These are phyloP conservation scores for Lasiosphaeris hirsuta DNA, from an alignment of 495 filamentous ascomycete species.

Conservation along the genomic window DNA sequence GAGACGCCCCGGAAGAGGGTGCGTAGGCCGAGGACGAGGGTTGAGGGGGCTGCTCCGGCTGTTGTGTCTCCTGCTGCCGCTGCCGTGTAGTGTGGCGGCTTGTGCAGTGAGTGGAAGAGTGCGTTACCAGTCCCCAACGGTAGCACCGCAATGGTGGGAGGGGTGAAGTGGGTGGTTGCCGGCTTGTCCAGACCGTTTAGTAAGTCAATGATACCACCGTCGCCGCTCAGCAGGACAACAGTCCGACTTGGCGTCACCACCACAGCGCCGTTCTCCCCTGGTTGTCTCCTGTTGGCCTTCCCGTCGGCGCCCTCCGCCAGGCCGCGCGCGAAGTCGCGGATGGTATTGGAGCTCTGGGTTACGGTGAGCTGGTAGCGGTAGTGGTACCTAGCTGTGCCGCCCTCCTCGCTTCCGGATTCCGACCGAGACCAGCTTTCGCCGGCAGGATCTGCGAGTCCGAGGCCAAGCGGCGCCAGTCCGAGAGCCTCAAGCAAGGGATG, in stretches of 20 bases:
- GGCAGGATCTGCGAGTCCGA: background rate
- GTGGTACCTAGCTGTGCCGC: background rate
- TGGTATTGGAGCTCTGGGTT: slow-evolving; percentile 56
- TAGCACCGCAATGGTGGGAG: slow-evolving; percentile 61
- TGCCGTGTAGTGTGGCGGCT: slow-evolving; percentile 23
- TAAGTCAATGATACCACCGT: slow-evolving; percentile 77
- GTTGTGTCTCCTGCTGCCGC: background rate
- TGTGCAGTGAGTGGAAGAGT: slow-evolving; percentile 66
- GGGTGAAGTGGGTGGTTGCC: background rate
- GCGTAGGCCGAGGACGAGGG: slow-evolving; percentile 49
- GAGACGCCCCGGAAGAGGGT: slow-evolving; percentile 55
- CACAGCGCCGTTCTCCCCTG: slow-evolving; percentile 21
- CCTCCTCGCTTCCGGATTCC: background rate
- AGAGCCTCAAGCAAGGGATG: slow-evolving; percentile 50
- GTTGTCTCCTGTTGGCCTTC: background rate
- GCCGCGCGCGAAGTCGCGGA: slow-evolving; percentile 56
- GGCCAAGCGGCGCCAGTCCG: slow-evolving; percentile 1
- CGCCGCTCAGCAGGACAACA: slow-evolving; percentile 76
- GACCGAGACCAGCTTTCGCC: background rate
- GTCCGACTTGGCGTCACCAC: slow-evolving; percentile 42
- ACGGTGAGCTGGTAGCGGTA: slow-evolving; percentile 47
- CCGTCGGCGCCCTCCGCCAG: slow-evolving; percentile 2
- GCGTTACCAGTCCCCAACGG: slow-evolving; percentile 89
- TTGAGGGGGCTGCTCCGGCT: slow-evolving; percentile 17
- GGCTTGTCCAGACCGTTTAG: slow-evolving; percentile 54